Base-by-base conservation (phyloP, 1,139 yeast genomes). In the Suhomyces wounanorum region DNA sequence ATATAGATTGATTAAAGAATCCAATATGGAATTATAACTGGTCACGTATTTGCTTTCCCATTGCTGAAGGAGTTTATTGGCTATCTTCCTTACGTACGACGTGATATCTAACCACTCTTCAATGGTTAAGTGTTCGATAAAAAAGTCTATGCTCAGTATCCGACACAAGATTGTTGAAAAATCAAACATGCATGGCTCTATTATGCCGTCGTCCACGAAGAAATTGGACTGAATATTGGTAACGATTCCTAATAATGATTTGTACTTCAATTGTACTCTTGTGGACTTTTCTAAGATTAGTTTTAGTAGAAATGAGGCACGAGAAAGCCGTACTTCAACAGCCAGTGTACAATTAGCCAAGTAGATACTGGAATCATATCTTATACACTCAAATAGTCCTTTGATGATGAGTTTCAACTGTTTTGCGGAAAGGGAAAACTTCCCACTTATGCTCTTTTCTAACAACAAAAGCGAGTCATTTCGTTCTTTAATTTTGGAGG, bases 401-500 rank as follows among this genome's bases (percentile, higher is more conserved):
- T 69, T 70, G 10, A 71, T 55, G 9, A 81, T 56, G 8, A 57
- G 51, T 40, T 60, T 59, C 57, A 67, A 61, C 44, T 65, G 70
- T 47, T 62, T 64, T 36, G 64, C 50, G 11, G 60, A 56, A 23
- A 68, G 55, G 23, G 54, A 57, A 44, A 61, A 59, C 37, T 62
- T 67, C 25, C 59, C 65, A 38, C 47, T 55, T 37, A 64, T 58
- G 45, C 71, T 50, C 11, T 65, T 63, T 39, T 77, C 79, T 21
- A 84, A 64, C 21, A 66, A 66, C 28, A 62, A 64, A 14, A 84
- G 59, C 0, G 82, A 85, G 43, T 78, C 82, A 58, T 72, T 81
- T 40, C 88, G 65, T 16, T 82, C 85, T 54, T 77, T 79, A 39
- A 81, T 67, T 57, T 78, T 83, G 8, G 75, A 54, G 0, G 88